phyloP scores from a whole-genome alignment of 164 flowering plant species.

The Vitis riparia region DNA sequence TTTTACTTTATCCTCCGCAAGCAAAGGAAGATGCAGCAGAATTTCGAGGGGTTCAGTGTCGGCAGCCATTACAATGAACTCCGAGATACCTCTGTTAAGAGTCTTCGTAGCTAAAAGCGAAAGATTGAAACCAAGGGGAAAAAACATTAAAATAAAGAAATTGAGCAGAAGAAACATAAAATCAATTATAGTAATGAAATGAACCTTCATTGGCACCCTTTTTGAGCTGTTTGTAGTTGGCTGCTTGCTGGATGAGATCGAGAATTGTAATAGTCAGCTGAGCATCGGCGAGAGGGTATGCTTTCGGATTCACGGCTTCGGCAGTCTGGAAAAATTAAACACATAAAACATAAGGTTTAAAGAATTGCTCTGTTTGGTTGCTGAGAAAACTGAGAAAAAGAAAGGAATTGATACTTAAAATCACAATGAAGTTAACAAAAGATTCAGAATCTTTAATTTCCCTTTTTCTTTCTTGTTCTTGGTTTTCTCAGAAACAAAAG shows the following conservation, averaged over 20 bases:
- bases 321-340: slow-evolving; percentile 27
- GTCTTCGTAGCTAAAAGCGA: slow-evolving; percentile 76
- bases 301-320: slow-evolving; percentile 65
- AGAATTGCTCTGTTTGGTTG: no score
- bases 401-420: no score
- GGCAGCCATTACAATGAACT: slow-evolving; percentile 93
- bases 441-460: no score
- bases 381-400: no score
- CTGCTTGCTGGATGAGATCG: slow-evolving; percentile 67
- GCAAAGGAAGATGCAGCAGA: slow-evolving; percentile 82
- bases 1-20: slow-evolving; percentile 86
- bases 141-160: not conserved
- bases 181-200: no score
- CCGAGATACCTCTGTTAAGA: slow-evolving; percentile 81
- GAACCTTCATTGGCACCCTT: slow-evolving; percentile 77
- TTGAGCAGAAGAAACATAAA: no score
- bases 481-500: no score
- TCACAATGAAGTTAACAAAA: no score
- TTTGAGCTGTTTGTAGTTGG: slow-evolving; percentile 67
- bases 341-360: not conserved
- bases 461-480: no score
- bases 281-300: slow-evolving; percentile 62
- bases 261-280: slow-evolving; percentile 55
- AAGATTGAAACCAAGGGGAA: not conserved
- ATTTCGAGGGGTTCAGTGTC: slow-evolving; percentile 90